Evolutionary conservation across 2,329 filamentous ascomycete genomes (phyloP).

Genomic region (Aspergillus fumigatiaffinis): DNA sequence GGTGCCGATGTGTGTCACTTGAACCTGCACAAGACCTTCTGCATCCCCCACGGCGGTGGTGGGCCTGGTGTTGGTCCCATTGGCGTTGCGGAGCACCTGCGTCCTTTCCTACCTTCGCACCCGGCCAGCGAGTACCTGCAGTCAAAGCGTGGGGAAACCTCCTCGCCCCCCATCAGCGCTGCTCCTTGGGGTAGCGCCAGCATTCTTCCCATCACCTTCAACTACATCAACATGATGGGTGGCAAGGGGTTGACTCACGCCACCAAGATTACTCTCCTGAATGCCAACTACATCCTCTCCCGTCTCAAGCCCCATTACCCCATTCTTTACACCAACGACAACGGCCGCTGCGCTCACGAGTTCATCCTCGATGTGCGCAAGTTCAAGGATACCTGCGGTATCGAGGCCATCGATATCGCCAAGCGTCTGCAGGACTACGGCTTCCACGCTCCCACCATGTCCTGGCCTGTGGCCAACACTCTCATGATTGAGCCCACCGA

Average conservation of each 20-base stretch:
- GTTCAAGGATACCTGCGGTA: constrained; percentile 75
- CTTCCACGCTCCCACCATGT: constrained; percentile 97
- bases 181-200: constrained; percentile 84
- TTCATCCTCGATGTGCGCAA: constrained; percentile 88
- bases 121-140: constrained; percentile 52
- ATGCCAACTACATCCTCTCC: constrained; percentile 93
- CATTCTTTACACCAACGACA: constrained; percentile 88
- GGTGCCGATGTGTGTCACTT: constrained; percentile 95
- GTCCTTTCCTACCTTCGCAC: constrained; percentile 71
- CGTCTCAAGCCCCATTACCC: constrained; percentile 80
- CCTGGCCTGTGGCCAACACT: constrained; percentile 90
- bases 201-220: constrained; percentile 91
- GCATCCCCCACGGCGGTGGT: constrained; percentile 92
- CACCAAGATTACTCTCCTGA: constrained; percentile 88
- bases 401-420: constrained; percentile 92
- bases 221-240: constrained; percentile 94
- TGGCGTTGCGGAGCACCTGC: constrained; percentile 78
- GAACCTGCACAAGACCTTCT: constrained; percentile 98
- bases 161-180: constrained; percentile 68
- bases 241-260: constrained; percentile 77
- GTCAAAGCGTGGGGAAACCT: constrained; percentile 39
- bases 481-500: constrained; percentile 98
- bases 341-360: constrained; percentile 89
- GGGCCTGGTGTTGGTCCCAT: constrained; percentile 93
- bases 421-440: constrained; percentile 97